Evolutionary conservation across 1,139 yeast genomes (phyloP), one percentile per base, ranked within the genome.

Genomic region (Kluyveromyces marxianus): DNA sequence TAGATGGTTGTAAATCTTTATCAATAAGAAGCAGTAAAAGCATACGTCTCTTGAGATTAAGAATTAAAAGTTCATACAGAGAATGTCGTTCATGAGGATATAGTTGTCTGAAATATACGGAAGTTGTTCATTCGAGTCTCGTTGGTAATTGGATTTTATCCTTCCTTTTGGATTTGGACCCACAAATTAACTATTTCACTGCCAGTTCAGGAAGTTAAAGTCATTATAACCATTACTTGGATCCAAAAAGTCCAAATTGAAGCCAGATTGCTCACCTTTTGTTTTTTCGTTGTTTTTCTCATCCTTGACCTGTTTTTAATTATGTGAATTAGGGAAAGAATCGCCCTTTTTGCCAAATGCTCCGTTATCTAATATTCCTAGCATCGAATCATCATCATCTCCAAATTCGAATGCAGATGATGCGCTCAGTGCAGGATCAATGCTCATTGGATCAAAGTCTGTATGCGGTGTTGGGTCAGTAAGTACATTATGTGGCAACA

Each of bases 171-270:
- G 21, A 14, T 14, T 14, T 14, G 21, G 21, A 14, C 21, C 21
- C 21, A 14, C 21, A 14, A 14, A 14, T 14, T 14, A 14, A 14
- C 21, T 14, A 14, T 14, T 14, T 26, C 39, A 47, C 36, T 50
- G 54, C 57, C 58, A 55, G 31, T 54, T 49, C 45, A 59, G 47
- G 35, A 56, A 54, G 40, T 56, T 55, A 47, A 59, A 53, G 33
- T 55, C 57, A 27, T 44, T 46, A 35, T 53, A 53, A 41, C 40
- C 39, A 39, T 49, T 48, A 36, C 48, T 50, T 7, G 48, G 49
- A 28, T 54, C 59, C 32, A 56, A 41, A 7, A 56, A 47, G 41
- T 56, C 57, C 24, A 54, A 36, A 32, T 55, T 50, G 44, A 52
- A 54, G 10, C 51, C 50, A 28, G 38, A 36, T 37, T 38, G 50